Conservation (phyloP, 768 basidiomycete species). For the Myochromella boudieri region DNA sequence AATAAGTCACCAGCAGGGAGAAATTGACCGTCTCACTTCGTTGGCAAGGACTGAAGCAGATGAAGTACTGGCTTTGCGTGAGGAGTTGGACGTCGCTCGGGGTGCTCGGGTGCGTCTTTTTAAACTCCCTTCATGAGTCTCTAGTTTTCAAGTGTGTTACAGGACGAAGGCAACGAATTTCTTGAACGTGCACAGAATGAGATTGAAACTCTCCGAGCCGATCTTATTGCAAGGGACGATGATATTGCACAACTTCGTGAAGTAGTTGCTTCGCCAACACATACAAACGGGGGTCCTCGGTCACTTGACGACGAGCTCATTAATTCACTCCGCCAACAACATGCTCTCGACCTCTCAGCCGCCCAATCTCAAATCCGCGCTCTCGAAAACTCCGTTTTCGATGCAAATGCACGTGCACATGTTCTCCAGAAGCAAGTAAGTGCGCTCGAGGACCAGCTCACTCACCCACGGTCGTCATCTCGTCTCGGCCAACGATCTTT, state of each 20-base stretch:
- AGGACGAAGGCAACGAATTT: constrained; percentile 65
- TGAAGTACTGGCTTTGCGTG: constrained; percentile 51
- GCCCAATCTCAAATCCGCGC: constrained; percentile 79
- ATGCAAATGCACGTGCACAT: constrained; percentile 70
- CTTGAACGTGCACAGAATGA: constrained; percentile 66
- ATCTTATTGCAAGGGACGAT: constrained; percentile 60
- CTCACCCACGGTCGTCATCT: constrained; percentile 43
- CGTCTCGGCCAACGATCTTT: constrained; percentile 43
- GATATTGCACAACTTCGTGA: constrained; percentile 63
- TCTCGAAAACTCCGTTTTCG: constrained; percentile 71
- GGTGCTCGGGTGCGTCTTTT: constrained; percentile 34
- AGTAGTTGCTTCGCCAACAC: constrained; percentile 38
- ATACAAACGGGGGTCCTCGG: constrained; percentile 38
- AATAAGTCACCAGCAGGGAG: constrained; percentile 51
- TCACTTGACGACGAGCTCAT: constrained; percentile 77
- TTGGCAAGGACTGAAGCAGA: constrained; percentile 47
- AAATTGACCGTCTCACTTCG: constrained; percentile 53
- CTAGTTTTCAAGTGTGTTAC: constrained; percentile 10
- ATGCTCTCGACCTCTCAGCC: constrained; percentile 76
- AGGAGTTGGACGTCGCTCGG: constrained; percentile 49
- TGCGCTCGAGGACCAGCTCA: constrained; percentile 65
- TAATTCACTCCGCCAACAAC: constrained; percentile 68
- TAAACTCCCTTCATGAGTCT: background rate
- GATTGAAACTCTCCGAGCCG: constrained; percentile 65
- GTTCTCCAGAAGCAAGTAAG: constrained; percentile 66